Percentiles rank a stretch among this genome's conserved stretches.
phyloP scores from a whole-genome alignment of 768 basidiomycete species.

The Mycena metata region DNA sequence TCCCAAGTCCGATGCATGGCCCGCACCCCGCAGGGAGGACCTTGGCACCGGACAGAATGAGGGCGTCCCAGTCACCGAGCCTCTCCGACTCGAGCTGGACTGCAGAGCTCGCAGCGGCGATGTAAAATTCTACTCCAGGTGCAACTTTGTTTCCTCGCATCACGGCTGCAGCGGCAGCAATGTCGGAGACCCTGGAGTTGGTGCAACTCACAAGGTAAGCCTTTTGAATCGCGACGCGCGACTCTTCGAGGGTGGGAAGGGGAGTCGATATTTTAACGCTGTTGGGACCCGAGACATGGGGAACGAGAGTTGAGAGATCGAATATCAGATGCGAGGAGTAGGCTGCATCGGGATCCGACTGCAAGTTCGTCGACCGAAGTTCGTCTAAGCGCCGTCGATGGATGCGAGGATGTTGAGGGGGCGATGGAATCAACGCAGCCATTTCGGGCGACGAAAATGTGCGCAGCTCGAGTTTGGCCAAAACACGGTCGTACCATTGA shows the following conservation, averaged over 20 bases:
- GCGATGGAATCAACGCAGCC: constrained; percentile 70
- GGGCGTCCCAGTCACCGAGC: constrained; percentile 88
- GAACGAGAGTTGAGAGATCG: constrained; percentile 93
- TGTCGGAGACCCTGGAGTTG: constrained; percentile 95
- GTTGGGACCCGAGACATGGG: constrained; percentile 97
- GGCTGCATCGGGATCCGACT: constrained; percentile 81
- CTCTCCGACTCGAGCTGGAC: constrained; percentile 93
- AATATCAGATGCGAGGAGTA: constrained; percentile 93
- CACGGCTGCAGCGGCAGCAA: constrained; percentile 93
- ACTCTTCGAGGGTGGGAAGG: constrained; percentile 82
- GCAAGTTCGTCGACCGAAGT: constrained; percentile 65
- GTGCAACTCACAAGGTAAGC: constrained; percentile 99
- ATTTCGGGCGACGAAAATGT: constrained; percentile 72
- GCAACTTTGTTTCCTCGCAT: constrained; percentile 86
- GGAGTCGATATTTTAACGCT: constrained; percentile 98
- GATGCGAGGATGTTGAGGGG: constrained; percentile 88
- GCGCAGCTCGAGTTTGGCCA: constrained; percentile 81
- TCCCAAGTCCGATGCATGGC: constrained; percentile 97
- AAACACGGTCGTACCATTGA: constrained; percentile 85
- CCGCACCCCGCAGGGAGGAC: constrained; percentile 96
- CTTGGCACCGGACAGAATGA: constrained; percentile 91
- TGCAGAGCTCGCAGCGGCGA: constrained; percentile 92
- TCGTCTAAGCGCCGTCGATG: constrained; percentile 78
- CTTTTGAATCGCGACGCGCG: constrained; percentile 89
- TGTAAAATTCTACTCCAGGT: constrained; percentile 94